These are phyloP conservation scores for Russula abietina DNA, from an alignment of 768 basidiomycete genomes.

Conservation along the genomic window DNA sequence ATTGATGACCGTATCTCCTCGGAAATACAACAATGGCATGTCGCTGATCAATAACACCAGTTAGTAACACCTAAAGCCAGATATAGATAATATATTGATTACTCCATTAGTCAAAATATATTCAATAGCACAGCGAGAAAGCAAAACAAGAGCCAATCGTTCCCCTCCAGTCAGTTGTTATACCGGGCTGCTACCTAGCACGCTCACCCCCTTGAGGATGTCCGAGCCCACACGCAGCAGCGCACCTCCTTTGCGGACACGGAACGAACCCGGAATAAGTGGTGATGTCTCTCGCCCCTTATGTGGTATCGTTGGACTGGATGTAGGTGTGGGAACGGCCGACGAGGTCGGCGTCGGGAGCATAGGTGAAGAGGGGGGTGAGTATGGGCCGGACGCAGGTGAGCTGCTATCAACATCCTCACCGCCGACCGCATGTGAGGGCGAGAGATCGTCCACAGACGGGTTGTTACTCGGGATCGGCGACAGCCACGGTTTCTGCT, in stretches of 20 bases:
- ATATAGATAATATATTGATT: neutral
- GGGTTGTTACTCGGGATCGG: slow-evolving; percentile 23
- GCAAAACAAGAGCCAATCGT: neutral
- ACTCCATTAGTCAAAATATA: neutral
- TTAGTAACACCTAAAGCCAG: no score
- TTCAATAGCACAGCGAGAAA: neutral
- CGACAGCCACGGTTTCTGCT: slow-evolving; percentile 4
- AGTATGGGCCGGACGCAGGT: neutral
- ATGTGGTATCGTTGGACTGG: slow-evolving; percentile 13
- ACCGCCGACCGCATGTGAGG: neutral
- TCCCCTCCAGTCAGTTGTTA: neutral
- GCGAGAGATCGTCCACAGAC: slow-evolving; percentile 16
- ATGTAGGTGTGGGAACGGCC: slow-evolving; percentile 4
- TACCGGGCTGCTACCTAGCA: slow-evolving; percentile 17
- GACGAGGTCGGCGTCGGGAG: slow-evolving; percentile 19
- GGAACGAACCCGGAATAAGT: slow-evolving; percentile 15
- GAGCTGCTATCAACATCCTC: neutral
- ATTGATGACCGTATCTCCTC: no score
- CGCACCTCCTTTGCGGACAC: slow-evolving; percentile 22
- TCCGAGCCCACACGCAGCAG: slow-evolving; percentile 29
- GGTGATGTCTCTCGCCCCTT: slow-evolving; percentile 3
- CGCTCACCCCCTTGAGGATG: slow-evolving; percentile 30
- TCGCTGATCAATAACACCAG: no score
- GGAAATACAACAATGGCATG: no score
- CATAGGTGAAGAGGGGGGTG: slow-evolving; percentile 16